A percentile compares a stretch with the other conserved stretches of the same genome.
Conservation (phyloP, 805 yeast species). For the Saturnispora silvae region DNA sequence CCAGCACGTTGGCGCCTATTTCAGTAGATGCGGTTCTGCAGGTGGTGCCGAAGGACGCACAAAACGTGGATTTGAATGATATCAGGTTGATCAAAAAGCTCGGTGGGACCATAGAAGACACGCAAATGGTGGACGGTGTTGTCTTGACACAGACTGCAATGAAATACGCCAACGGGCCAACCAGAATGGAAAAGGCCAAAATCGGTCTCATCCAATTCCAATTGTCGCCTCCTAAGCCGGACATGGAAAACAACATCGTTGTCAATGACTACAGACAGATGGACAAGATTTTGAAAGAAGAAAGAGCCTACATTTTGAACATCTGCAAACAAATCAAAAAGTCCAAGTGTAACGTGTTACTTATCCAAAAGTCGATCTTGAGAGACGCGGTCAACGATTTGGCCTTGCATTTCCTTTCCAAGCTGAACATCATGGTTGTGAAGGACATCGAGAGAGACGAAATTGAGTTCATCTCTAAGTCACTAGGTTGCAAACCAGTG, state of each 20-base stretch:
- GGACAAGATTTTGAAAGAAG: constrained; percentile 98
- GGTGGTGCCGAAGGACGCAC: constrained; percentile 38
- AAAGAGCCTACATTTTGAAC: constrained; percentile 87
- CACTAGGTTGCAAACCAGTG: constrained; percentile 89
- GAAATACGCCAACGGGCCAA: constrained; percentile 90
- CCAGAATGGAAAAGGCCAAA: constrained; percentile 85
- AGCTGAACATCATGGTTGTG: constrained; percentile 85
- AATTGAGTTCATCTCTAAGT: constrained; percentile 75
- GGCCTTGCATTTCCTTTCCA: constrained; percentile 89
- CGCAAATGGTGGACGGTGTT: constrained; percentile 86
- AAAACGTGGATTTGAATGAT: constrained; percentile 75
- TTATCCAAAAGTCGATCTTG: constrained; percentile 85
- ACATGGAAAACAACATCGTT: constrained; percentile 93
- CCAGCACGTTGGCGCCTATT: constrained; percentile 77
- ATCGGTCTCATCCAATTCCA: constrained; percentile 90
- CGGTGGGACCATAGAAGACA: constrained; percentile 97
- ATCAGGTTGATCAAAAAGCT: constrained; percentile 85
- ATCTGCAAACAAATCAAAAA: constrained; percentile 94
- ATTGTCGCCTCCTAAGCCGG: constrained; percentile 94
- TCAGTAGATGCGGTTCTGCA: constrained; percentile 88
- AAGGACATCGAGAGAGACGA: constrained; percentile 96
- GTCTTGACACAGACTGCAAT: constrained; percentile 85
- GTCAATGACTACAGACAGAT: constrained; percentile 97
- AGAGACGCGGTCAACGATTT: constrained; percentile 92
- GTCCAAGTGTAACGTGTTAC: constrained; percentile 86